phyloP scores from a whole-genome alignment of 2,329 filamentous ascomycete genomes.

The Penicillium sp. region DNA sequence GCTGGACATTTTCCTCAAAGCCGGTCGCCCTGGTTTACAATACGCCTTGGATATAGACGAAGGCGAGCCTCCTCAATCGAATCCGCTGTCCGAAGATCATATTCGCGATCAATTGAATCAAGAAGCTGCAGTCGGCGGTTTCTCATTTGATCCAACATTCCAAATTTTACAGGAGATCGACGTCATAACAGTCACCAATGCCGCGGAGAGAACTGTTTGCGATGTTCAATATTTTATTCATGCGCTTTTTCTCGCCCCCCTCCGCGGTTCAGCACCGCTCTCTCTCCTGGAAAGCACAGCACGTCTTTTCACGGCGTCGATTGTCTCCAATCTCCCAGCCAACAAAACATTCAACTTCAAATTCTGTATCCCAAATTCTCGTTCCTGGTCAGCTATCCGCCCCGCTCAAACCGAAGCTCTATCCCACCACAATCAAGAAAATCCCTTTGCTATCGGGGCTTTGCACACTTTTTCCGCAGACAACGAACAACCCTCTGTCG shows the following conservation, averaged over 20 bases:
- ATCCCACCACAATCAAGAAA: slow-evolving; percentile 7
- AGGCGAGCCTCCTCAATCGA: slow-evolving; percentile 4
- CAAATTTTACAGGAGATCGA: slow-evolving; percentile 5
- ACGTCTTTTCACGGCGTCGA: slow-evolving; percentile 11
- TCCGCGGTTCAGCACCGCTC: background rate
- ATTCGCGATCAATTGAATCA: slow-evolving; percentile 16
- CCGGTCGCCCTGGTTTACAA: background rate
- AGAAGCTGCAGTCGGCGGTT: slow-evolving; percentile 8
- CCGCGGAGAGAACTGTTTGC: slow-evolving; percentile 2
- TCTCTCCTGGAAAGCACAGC: slow-evolving; percentile 15
- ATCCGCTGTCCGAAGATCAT: slow-evolving; percentile 5
- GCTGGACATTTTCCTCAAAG: slow-evolving; percentile 1
- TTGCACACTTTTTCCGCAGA: slow-evolving; percentile 4
- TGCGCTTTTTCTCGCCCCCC: slow-evolving; percentile 12
- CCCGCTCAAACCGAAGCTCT: slow-evolving; percentile 8
- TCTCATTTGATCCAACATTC: slow-evolving; percentile 9
- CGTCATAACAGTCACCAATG: slow-evolving; percentile 15
- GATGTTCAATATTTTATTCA: slow-evolving; percentile 20
- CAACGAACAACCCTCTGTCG: background rate
- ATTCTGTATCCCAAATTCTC: too few species aligned
- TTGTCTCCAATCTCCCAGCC: slow-evolving; percentile 8
- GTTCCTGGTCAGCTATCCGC: too few species aligned
- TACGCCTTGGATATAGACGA: slow-evolving; percentile 17
- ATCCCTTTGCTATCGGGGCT: slow-evolving; percentile 10
- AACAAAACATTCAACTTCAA: slow-evolving; percentile 6